Base-by-base conservation (phyloP, 2,329 filamentous ascomycete genomes). In the Alternaria ventricosa region DNA sequence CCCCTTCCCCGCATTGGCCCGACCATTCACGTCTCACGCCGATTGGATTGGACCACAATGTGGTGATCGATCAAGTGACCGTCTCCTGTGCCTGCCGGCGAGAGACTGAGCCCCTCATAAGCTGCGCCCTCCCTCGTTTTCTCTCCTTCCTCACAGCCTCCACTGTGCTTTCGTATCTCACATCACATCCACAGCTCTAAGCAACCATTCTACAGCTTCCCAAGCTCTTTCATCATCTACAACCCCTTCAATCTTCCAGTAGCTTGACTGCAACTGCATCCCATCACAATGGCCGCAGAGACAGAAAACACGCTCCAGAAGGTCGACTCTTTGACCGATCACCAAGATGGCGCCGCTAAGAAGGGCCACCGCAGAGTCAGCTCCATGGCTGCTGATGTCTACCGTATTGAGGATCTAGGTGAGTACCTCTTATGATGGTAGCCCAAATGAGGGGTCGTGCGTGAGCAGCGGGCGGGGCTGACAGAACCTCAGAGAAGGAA, bases 321-420 rank as follows among this genome's bases (percentile, higher is more conserved):
- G 86, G 89, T 97, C 84, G 94, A 97, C 83, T 97, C 94, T 64
- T 93, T 93, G 84, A 89, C 96, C 78, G 90, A 93, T 82, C 87
- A 88, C 55, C 72, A 71, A 87, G 87, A 75, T 67, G 90, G 89
- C 63, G 87, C 90, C 78, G 90, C 93, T 69, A 84, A 85, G 74
- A 87, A 87, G 80, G 82, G 83, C 69, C 87, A 90, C 78, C 87
- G 90, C 73, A 88, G 93, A 82, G 84, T 86, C 67, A 94, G 92
- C 80, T 95, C 92, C 60, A 88, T 86, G 76, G 87, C 87, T 49
- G 86, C 90, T 65, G 92, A 91, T 71, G 89, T 95, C 61, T 89
- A 86, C 82, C 97, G 94, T 83, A 91, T 97, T 83, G 89, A 89
- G 73, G 94, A 97, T 72, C 87, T 97, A 69, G 90, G 94, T 97